These are phyloP conservation scores for Yarrowia keelungensis DNA, from an alignment of 805 yeast genomes.

Conservation along the genomic window DNA sequence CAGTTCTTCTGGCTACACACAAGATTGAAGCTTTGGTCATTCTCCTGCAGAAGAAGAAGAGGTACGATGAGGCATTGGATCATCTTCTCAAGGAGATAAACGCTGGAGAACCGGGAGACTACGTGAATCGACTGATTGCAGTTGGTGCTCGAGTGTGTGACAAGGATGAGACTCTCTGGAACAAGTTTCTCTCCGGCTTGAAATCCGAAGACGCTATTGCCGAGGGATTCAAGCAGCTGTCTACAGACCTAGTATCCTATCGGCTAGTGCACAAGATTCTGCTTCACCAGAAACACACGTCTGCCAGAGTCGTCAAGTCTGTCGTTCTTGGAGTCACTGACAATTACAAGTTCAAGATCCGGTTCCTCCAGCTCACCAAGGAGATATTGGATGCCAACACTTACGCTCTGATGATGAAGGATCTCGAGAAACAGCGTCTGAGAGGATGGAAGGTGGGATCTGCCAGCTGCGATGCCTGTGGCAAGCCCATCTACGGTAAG, in stretches of 20 bases:
- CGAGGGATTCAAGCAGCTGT: constrained; percentile 15
- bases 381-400: constrained; percentile 65
- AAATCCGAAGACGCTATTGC: constrained; percentile 23
- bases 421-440: constrained; percentile 53
- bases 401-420: constrained; percentile 53
- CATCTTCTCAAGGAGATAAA: constrained; percentile 3
- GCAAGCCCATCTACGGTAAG: constrained; percentile 73
- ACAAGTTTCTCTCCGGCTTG: constrained; percentile 18
- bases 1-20: not conserved
- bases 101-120: not conserved
- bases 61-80: constrained; percentile 10
- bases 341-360: constrained; percentile 61
- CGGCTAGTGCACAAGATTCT: constrained; percentile 22
- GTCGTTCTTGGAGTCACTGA: constrained; percentile 71
- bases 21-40: constrained; percentile 7
- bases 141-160: constrained; percentile 13
- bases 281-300: constrained; percentile 49
- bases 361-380: constrained; percentile 58
- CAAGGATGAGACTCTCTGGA: constrained; percentile 24
- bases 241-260: constrained; percentile 13
- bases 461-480: constrained; percentile 77
- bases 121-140: constrained; percentile 1
- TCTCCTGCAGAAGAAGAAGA: constrained; percentile 19
- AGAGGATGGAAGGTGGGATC: constrained; percentile 70
- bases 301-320: constrained; percentile 61